phyloP scores from a whole-genome alignment of 352 stramenopile genomes.

The Phytopythium sindhum region DNA sequence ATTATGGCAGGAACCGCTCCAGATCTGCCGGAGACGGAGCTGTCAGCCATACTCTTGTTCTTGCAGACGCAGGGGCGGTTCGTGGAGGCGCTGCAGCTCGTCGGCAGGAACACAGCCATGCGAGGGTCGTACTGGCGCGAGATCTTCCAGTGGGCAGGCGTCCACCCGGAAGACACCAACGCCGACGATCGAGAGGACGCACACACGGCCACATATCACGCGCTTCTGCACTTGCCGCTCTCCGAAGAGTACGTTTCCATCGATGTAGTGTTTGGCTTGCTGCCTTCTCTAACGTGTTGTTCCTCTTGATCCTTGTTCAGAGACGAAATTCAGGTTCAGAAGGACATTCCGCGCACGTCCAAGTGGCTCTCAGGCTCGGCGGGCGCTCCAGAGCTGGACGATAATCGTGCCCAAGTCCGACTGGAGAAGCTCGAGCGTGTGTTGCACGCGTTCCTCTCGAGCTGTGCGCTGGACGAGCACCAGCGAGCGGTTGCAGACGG shows the following conservation, averaged over 20 bases:
- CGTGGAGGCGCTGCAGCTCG: conserved; percentile 73
- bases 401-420: conserved; percentile 22
- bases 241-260: conserved; percentile 42
- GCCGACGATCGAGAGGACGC: conserved; percentile 10
- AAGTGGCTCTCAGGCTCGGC: conserved; percentile 65
- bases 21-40: conserved; percentile 34
- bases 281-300: neutral
- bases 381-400: conserved; percentile 48
- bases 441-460: conserved; percentile 67
- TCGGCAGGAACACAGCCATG: conserved; percentile 46
- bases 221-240: conserved; percentile 28
- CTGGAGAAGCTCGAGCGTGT: conserved; percentile 43
- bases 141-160: conserved; percentile 65
- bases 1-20: neutral
- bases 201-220: conserved; percentile 15
- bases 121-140: conserved; percentile 58
- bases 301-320: conserved; percentile 15
- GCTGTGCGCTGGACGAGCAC: conserved; percentile 47
- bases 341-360: conserved; percentile 77
- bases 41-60: conserved; percentile 57
- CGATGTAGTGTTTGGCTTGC: neutral
- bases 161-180: conserved; percentile 10
- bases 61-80: conserved; percentile 59
- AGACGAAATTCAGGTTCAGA: conserved; percentile 68
- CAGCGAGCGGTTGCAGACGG: conserved; percentile 11